phyloP scores from a whole-genome alignment of 2,329 filamentous ascomycete genomes.

The Claviceps fusiformis region DNA sequence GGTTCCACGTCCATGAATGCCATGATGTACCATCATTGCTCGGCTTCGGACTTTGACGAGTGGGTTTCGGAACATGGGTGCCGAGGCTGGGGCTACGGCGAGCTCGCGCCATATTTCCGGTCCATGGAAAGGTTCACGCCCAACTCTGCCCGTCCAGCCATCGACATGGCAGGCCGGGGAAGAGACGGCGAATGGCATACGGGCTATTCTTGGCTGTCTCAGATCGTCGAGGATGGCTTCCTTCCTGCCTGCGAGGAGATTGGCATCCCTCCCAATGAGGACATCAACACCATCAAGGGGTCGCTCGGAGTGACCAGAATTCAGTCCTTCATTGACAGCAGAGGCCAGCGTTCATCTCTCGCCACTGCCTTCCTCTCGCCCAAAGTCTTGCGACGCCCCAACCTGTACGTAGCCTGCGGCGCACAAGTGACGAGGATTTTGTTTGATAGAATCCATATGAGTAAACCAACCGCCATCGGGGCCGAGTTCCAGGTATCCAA shows the following conservation, averaged over 20 bases:
- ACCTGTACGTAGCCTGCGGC: conserved; percentile 9
- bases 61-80: conserved; percentile 9
- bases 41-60: conserved; percentile 11
- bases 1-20: conserved; percentile 13
- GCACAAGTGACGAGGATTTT: conserved; percentile 9
- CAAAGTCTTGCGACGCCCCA: conserved; percentile 7
- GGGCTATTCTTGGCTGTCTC: conserved; percentile 8
- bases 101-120: conserved; percentile 10
- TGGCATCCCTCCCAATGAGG: conserved; percentile 5
- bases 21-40: conserved; percentile 13
- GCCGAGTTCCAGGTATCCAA: conserved; percentile 7
- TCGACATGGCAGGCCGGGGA: conserved; percentile 7
- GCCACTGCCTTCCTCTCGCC: conserved; percentile 9
- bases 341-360: conserved; percentile 9
- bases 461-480: conserved; percentile 7
- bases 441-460: conserved; percentile 6
- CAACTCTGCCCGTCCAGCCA: conserved; percentile 7
- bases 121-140: conserved; percentile 11
- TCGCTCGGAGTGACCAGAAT: conserved; percentile 8
- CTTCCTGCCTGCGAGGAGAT: conserved; percentile 7
- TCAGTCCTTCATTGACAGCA: conserved; percentile 10
- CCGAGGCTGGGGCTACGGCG: conserved; percentile 9
- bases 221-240: conserved; percentile 8
- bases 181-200: conserved; percentile 8
- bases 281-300: conserved; percentile 9